These are phyloP conservation scores for Suillus americanus DNA, from an alignment of 768 basidiomycete genomes.

Conservation along the genomic window DNA sequence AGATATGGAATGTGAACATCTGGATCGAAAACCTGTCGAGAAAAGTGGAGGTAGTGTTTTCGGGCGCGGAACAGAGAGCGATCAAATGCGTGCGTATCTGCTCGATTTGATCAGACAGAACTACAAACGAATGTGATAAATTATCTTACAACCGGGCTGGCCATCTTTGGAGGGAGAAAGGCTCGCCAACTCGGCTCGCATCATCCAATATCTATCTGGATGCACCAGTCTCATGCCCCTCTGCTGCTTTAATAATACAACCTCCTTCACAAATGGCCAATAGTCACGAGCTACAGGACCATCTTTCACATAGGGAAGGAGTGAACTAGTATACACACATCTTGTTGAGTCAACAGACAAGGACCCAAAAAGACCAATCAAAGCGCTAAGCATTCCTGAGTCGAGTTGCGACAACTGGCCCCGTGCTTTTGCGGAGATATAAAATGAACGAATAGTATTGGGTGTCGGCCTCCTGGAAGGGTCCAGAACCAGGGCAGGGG, in stretches of 20 bases:
- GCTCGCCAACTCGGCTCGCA: slow-evolving; percentile 45
- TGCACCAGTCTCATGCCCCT: slow-evolving; percentile 33
- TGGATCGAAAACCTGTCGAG: slow-evolving; percentile 35
- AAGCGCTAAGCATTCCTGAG: slow-evolving; percentile 35
- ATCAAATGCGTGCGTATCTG: slow-evolving; percentile 10
- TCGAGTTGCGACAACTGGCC: slow-evolving; percentile 35
- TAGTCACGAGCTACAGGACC: slow-evolving; percentile 27
- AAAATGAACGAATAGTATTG: slow-evolving; percentile 39
- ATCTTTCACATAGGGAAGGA: slow-evolving; percentile 29
- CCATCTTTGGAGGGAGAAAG: slow-evolving; percentile 18
- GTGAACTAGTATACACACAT: slow-evolving; percentile 27
- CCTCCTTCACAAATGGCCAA: slow-evolving; percentile 50
- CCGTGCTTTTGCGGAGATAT: slow-evolving; percentile 34
- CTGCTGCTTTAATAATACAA: slow-evolving; percentile 45
- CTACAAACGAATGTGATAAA: slow-evolving; percentile 7
- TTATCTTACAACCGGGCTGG: slow-evolving; percentile 13
- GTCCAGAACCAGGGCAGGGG: background rate
- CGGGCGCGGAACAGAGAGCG: slow-evolving; percentile 34
- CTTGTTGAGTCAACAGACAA: slow-evolving; percentile 37
- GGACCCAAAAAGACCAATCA: slow-evolving; percentile 52
- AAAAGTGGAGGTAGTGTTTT: slow-evolving; percentile 40
- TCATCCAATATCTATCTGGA: slow-evolving; percentile 64
- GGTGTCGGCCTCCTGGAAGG: slow-evolving; percentile 19
- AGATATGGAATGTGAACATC: slow-evolving; percentile 51
- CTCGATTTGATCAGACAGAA: slow-evolving; percentile 17